phyloP scores from a whole-genome alignment of 2,329 filamentous ascomycete genomes.

The Zasmidium citrigriseum region DNA sequence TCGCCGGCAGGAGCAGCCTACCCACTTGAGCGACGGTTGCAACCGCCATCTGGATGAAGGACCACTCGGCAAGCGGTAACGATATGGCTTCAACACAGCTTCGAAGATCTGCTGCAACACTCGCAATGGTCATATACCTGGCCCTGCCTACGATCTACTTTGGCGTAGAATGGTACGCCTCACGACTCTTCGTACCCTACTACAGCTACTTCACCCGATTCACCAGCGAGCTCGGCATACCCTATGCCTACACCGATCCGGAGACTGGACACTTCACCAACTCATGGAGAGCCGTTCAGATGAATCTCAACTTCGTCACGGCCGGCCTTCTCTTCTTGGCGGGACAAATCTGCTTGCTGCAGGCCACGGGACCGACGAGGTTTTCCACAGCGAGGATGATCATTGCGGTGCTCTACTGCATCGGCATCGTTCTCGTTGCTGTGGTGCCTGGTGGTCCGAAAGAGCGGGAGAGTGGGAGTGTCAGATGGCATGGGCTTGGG shows the following conservation, averaged over 20 bases:
- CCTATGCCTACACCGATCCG: conserved; percentile 8
- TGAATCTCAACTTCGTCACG: conserved; percentile 14
- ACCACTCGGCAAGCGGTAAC: too few species aligned
- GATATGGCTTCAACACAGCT: background rate
- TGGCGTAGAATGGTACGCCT: conserved; percentile 10
- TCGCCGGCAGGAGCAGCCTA: too few species aligned
- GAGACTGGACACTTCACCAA: background rate
- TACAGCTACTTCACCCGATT: conserved; percentile 17
- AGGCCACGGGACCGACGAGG: background rate
- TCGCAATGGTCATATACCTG: conserved; percentile 13
- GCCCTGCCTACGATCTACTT: conserved; percentile 11
- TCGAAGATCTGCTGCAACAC: background rate
- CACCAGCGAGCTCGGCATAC: conserved; percentile 16
- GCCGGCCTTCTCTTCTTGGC: conserved; percentile 14
- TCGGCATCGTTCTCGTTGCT: conserved; percentile 13
- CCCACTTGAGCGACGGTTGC: too few species aligned
- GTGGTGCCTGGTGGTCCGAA: conserved; percentile 11
- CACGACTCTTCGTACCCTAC: conserved; percentile 5
- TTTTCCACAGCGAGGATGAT: conserved; percentile 2
- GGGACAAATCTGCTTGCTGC: conserved; percentile 5
- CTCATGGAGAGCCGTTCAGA: conserved; percentile 11
- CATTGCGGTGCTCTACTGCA: conserved; percentile 6
- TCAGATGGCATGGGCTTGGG: conserved; percentile 9
- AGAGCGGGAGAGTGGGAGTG: conserved; percentile 6
- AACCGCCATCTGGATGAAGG: too few species aligned